Evolutionary conservation across 2,329 filamentous ascomycete species (phyloP).

Genomic region (Epichloe festucae): DNA sequence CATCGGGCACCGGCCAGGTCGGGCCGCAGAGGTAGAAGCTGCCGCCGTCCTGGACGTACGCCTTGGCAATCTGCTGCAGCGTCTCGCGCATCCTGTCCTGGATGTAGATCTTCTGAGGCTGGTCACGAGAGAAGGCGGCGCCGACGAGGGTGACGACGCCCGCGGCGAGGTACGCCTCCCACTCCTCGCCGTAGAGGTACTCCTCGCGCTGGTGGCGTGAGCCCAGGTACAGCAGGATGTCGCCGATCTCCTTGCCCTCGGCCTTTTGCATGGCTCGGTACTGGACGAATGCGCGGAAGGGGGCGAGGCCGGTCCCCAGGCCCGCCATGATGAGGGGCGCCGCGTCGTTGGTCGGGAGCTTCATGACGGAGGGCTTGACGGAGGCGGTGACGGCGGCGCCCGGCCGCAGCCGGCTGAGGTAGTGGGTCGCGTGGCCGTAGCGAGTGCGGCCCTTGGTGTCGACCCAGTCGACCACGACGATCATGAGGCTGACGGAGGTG

Average conservation of each 20-base stretch:
- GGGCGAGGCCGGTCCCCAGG: slow-evolving; percentile 91
- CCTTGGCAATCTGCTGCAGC: slow-evolving; percentile 65
- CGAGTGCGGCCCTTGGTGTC: slow-evolving; percentile 78
- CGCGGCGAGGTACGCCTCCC: slow-evolving; percentile 94
- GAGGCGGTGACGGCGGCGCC: slow-evolving; percentile 78
- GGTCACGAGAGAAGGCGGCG: slow-evolving; percentile 88
- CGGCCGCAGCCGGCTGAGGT: slow-evolving; percentile 62
- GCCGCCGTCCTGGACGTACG: slow-evolving; percentile 78
- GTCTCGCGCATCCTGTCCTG: slow-evolving; percentile 95
- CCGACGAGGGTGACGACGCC: slow-evolving; percentile 92
- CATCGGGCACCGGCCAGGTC: slow-evolving; percentile 96
- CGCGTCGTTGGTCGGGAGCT: slow-evolving; percentile 76
- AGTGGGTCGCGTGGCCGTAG: slow-evolving; percentile 85
- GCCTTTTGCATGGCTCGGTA: slow-evolving; percentile 93
- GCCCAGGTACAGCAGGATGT: slow-evolving; percentile 91
- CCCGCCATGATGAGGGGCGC: slow-evolving; percentile 98
- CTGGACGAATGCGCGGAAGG: slow-evolving; percentile 98
- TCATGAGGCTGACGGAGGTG: slow-evolving; percentile 81
- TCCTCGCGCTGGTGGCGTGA: slow-evolving; percentile 96
- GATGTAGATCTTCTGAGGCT: slow-evolving; percentile 98
- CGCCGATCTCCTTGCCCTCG: slow-evolving; percentile 89
- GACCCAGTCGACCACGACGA: slow-evolving; percentile 94
- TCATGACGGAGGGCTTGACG: slow-evolving; percentile 98
- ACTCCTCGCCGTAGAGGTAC: slow-evolving; percentile 97
- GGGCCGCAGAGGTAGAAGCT: slow-evolving; percentile 96